phyloP scores from a whole-genome alignment of 495 filamentous ascomycete genomes.

The Hyphodiscus hymeniophilus region DNA sequence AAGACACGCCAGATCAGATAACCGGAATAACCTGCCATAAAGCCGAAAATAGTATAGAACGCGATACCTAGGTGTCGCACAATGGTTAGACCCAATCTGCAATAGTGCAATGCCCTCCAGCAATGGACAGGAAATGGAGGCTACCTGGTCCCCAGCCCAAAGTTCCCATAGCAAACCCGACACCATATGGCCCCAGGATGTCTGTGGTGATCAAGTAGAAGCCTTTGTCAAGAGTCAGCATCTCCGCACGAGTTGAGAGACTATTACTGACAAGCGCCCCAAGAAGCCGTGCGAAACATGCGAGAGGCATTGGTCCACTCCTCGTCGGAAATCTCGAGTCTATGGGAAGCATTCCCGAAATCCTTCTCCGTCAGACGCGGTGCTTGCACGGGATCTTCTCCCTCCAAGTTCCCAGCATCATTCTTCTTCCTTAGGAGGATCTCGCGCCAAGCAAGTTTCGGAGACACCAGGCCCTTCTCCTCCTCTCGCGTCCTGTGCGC shows the following conservation, averaged over 20 bases:
- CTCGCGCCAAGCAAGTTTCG: conserved; percentile 18
- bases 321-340: conserved; percentile 17
- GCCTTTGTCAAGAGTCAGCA: conserved; percentile 5
- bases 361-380: neutral
- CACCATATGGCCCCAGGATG: conserved; percentile 11
- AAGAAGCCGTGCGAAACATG: conserved; percentile 37
- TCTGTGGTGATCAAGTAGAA: conserved; percentile 50
- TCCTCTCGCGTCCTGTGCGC: conserved; percentile 34
- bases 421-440: conserved; percentile 14
- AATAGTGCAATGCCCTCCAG: no score
- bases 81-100: no score
- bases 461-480: conserved; percentile 25
- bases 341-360: conserved; percentile 7
- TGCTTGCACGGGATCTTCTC: conserved; percentile 8
- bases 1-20: conserved; percentile 48
- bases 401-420: conserved; percentile 13
- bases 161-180: conserved; percentile 7
- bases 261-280: conserved; percentile 27
- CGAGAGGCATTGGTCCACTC: conserved; percentile 36
- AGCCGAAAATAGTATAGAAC: conserved; percentile 35
- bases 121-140: neutral
- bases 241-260: neutral
- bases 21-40: conserved; percentile 35
- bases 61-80: conserved; percentile 20
- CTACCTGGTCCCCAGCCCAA: conserved; percentile 13